phyloP scores from a whole-genome alignment of 1,284 basidiomycete genomes.

The Coniferiporia weirii region DNA sequence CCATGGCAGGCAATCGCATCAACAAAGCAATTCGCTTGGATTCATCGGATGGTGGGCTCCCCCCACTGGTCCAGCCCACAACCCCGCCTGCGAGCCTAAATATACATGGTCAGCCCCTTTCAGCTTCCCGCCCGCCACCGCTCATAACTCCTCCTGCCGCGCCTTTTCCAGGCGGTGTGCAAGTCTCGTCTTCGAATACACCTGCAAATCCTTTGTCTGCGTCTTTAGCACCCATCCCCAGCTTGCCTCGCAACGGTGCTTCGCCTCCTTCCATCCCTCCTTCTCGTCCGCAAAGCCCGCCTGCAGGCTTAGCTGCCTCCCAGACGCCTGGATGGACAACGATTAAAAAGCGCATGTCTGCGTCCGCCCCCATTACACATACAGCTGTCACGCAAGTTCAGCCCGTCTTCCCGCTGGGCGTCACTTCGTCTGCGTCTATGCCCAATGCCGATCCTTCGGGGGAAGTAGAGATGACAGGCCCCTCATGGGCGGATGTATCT shows the following conservation, averaged over 20 bases:
- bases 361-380: slow-evolving; percentile 11
- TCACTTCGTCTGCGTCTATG: neutral
- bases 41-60: slow-evolving; percentile 12
- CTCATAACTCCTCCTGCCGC: slow-evolving; percentile 7
- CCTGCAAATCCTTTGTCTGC: neutral
- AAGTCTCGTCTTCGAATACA: neutral
- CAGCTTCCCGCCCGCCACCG: neutral
- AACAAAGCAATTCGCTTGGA: slow-evolving; percentile 16
- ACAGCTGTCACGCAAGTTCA: slow-evolving; percentile 3
- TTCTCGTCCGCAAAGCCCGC: slow-evolving; percentile 7
- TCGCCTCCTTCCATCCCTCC: neutral
- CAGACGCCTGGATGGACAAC: neutral
- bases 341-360: slow-evolving; percentile 5
- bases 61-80: slow-evolving; percentile 26
- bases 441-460: neutral
- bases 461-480: neutral
- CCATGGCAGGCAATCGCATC: slow-evolving; percentile 15
- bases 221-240: slow-evolving; percentile 4
- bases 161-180: slow-evolving; percentile 3
- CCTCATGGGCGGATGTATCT: slow-evolving; percentile 3
- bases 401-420: neutral
- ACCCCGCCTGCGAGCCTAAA: slow-evolving; percentile 18
- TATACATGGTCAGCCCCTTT: neutral
- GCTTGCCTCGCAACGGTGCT: neutral
- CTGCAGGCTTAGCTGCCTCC: neutral